Evolutionary conservation across 768 basidiomycete species (phyloP).

Genomic region (Hypholoma sublateritium): DNA sequence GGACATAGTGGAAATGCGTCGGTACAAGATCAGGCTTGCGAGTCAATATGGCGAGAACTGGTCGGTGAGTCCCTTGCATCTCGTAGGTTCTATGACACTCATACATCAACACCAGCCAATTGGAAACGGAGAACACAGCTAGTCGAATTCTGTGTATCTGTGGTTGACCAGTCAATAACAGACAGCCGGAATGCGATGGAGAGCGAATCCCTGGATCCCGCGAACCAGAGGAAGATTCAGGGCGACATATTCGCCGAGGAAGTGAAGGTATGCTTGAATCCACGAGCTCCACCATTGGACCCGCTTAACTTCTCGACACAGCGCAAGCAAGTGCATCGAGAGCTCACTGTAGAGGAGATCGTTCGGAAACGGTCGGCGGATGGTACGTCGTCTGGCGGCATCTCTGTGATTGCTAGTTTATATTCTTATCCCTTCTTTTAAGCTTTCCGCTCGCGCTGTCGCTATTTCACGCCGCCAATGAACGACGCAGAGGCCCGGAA

Average conservation of each 20-base stretch:
- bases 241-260: slow-evolving; percentile 63
- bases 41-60: slow-evolving; percentile 75
- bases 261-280: slow-evolving; percentile 55
- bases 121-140: slow-evolving; percentile 77
- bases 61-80: slow-evolving; percentile 52
- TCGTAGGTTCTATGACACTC: slow-evolving; percentile 16
- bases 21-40: slow-evolving; percentile 74
- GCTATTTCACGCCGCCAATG: slow-evolving; percentile 70
- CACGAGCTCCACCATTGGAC: background rate
- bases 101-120: slow-evolving; percentile 37
- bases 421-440: background rate
- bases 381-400: slow-evolving; percentile 40
- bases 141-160: slow-evolving; percentile 71
- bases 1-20: slow-evolving; percentile 45
- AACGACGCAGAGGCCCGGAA: slow-evolving; percentile 52
- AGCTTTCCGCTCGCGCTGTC: slow-evolving; percentile 82
- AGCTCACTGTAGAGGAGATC: slow-evolving; percentile 70
- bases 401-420: background rate
- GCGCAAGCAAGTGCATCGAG: slow-evolving; percentile 76
- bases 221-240: slow-evolving; percentile 48
- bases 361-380: slow-evolving; percentile 69
- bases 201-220: slow-evolving; percentile 41
- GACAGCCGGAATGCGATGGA: slow-evolving; percentile 53
- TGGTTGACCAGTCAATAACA: slow-evolving; percentile 62
- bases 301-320: slow-evolving; percentile 23